Evolutionary conservation across 148 eudicot species (phyloP).

Genomic region (Amaranthus palmeri): DNA sequence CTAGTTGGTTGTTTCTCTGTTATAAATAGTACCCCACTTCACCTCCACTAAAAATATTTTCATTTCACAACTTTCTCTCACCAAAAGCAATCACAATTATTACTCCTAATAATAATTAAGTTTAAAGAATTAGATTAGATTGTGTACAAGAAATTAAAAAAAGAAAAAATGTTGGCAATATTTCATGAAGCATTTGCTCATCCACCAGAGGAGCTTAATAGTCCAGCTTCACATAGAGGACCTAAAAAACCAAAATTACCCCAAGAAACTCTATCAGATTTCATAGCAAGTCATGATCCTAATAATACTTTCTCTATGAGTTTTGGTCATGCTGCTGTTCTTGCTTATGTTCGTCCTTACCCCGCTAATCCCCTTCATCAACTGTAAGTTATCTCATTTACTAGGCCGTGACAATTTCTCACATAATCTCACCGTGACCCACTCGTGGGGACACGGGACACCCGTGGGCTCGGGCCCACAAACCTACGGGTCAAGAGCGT

Average conservation of each 20-base stretch:
- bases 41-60: not conserved
- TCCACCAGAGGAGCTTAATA: conserved; percentile 89
- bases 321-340: conserved; percentile 69
- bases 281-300: conserved; percentile 43
- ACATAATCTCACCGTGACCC: no score
- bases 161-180: conserved; percentile 89
- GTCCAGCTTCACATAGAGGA: conserved; percentile 53
- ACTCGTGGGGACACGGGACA: no score
- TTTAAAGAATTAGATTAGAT: not conserved
- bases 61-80: not conserved
- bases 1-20: not conserved
- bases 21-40: not conserved
- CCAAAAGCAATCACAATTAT: not conserved
- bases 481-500: no score
- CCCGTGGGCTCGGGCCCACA: no score
- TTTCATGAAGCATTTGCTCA: conserved; percentile 86
- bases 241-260: conserved; percentile 57
- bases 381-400: conserved; percentile 33
- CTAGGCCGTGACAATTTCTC: no score
- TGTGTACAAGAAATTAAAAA: not conserved
- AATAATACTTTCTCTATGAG: conserved; percentile 47
- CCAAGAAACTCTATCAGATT: conserved; percentile 59
- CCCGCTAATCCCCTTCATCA: conserved; percentile 28
- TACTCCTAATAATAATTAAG: conserved; percentile 4
- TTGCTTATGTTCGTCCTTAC: conserved; percentile 61